Evolutionary conservation across 805 yeast species (phyloP), one percentile per base, ranked within the genome.

Genomic region (Starmerella etchellsii): DNA sequence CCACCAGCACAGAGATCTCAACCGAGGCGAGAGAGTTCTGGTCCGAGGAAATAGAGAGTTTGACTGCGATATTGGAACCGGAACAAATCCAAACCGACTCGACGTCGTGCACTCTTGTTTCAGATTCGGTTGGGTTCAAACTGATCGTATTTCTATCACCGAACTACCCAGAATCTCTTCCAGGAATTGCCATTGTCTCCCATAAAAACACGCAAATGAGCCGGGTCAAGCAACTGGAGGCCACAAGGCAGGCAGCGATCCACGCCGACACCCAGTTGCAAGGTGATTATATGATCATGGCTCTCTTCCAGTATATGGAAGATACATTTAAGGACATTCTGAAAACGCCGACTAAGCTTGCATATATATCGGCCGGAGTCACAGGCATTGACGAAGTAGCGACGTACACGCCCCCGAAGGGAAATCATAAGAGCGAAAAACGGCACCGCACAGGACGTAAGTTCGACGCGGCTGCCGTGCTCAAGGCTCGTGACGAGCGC

Each of bases 231-330:
- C 53, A 62, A 14, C 52, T 64, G 16, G 61, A 62, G 2, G 52
- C 61, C 4, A 52, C 59, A 2, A 48, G 57, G 6, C 37, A 42
- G 14, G 60, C 62, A 0, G 60, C 57, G 4, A 39, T 31, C 3
- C 54, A 52, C 34, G 64, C 66, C 7, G 49, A 55, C 16, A 40
- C 54, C 8, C 26, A 44, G 14, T 47, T 75, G 4, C 24, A 78
- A 3, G 95, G 95, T 1, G 82, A 76, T 51, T 74, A 81, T 52
- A 71, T 78, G 61, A 58, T 85, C 1, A 80, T 66, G 54, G 63
- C 75, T 5, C 64, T 83, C n/a, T 64, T 74, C 37, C 93, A 84
- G 47, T 85, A 93, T 87, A 52, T 87, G 15, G 78, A 79, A 48
- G 76, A 71, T 14, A 73, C 81, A 50, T 61, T 78, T 33, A 59